These are phyloP conservation scores for Trifolium dubium DNA, from an alignment of 306 rosid species.

Conservation along the genomic window DNA sequence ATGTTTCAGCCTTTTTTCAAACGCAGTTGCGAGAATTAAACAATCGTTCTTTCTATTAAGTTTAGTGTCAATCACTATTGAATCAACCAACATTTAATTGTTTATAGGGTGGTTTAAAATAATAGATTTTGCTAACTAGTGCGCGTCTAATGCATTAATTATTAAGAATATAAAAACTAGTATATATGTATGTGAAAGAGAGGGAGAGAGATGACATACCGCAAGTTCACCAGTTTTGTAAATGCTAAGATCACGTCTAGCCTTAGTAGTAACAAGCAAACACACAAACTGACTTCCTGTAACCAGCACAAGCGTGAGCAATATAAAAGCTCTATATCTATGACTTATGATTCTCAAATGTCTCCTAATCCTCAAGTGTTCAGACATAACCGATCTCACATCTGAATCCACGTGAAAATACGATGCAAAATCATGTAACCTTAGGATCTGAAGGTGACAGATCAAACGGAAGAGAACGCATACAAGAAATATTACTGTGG, in stretches of 20 bases:
- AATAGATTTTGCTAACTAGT: too few species aligned
- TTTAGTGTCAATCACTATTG: too few species aligned
- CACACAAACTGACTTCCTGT: conserved; percentile 80
- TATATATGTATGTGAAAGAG: too few species aligned
- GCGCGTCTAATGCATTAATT: too few species aligned
- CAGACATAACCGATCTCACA: conserved; percentile 72
- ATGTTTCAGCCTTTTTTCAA: too few species aligned
- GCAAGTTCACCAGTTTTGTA: conserved; percentile 78
- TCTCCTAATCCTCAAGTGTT: conserved; percentile 82
- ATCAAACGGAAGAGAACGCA: conserved; percentile 89
- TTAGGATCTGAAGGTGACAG: conserved; percentile 86
- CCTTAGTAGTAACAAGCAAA: conserved; percentile 61
- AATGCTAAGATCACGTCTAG: conserved; percentile 34
- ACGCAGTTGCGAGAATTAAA: too few species aligned
- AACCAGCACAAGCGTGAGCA: conserved; percentile 58
- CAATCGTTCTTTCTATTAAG: too few species aligned
- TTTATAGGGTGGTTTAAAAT: too few species aligned
- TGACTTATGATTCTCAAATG: conserved; percentile 90
- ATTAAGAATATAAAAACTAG: too few species aligned
- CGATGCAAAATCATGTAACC: conserved; percentile 71
- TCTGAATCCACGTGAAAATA: conserved; percentile 77
- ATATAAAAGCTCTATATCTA: conserved; percentile 71
- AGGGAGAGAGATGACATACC: conserved; percentile 46
- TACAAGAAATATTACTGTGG: conserved; percentile 70
- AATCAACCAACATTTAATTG: too few species aligned